A percentile compares a stretch with the other conserved stretches of the same genome.
phyloP scores from a whole-genome alignment of 192 early-diverging fungal species.

The Jimgerdemannia flammicorona region DNA sequence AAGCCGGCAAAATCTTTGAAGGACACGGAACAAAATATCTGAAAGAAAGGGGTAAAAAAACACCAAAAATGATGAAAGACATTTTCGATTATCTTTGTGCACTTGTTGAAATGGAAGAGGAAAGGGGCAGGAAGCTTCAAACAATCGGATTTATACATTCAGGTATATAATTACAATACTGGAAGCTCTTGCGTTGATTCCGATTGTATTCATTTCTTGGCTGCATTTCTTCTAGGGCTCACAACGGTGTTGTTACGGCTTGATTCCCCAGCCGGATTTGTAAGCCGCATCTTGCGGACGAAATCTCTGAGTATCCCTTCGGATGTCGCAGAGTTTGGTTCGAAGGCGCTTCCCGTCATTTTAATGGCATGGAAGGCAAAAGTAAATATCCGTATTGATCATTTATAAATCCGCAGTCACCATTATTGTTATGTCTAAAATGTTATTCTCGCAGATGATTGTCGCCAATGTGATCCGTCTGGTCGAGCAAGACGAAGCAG shows the following conservation, averaged over 20 bases:
- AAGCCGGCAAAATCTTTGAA: constrained; percentile 16
- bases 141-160: not conserved
- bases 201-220: not conserved
- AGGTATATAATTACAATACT: not conserved
- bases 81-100: constrained; percentile 11
- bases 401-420: no score
- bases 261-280: constrained; percentile 18
- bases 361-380: constrained; percentile 13
- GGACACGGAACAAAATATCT: constrained; percentile 12
- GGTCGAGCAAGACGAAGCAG: no score
- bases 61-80: constrained; percentile 25
- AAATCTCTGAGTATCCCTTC: constrained; percentile 8
- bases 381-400: constrained; percentile 2
- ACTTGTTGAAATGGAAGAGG: not conserved
- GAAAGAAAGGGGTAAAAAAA: constrained; percentile 11
- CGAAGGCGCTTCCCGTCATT: constrained; percentile 9
- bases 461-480: no score
- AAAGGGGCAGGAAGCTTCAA: not conserved
- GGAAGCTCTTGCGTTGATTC: not conserved
- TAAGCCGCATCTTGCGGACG: constrained; percentile 6
- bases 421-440: no score
- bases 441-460: no score
- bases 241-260: constrained; percentile 1
- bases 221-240: constrained; percentile 11
- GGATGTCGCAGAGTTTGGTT: not conserved